A percentile compares a stretch with the other conserved stretches of the same genome.
phyloP scores from a whole-genome alignment of 1,284 basidiomycete genomes.

The Naganishia liquefaciens region DNA sequence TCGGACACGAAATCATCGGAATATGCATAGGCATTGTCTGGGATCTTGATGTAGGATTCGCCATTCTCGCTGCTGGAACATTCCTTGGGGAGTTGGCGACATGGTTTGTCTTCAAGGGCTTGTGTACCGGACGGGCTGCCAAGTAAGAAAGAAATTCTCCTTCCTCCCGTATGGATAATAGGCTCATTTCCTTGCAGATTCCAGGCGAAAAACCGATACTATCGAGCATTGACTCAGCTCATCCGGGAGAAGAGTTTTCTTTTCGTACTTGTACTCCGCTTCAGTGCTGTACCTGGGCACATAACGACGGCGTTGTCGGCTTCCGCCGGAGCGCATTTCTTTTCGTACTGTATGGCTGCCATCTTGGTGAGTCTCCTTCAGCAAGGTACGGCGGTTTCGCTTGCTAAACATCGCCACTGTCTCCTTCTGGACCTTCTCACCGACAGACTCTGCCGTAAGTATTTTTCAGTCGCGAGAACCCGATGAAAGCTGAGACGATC shows the following conservation, averaged over 20 bases:
- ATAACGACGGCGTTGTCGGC: conserved; percentile 49
- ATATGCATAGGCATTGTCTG: conserved; percentile 48
- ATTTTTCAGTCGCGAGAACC: background rate
- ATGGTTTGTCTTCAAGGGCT: conserved; percentile 50
- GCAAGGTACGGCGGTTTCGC: no score
- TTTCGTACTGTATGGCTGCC: conserved; percentile 47
- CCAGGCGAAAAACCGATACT: conserved; percentile 49
- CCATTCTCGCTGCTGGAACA: conserved; percentile 48
- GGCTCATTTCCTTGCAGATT: conserved; percentile 36
- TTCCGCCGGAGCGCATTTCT: conserved; percentile 48
- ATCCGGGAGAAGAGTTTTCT: conserved; percentile 52
- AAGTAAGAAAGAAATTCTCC: conserved; percentile 38
- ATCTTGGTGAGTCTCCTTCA: conserved; percentile 33
- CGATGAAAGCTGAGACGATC: background rate
- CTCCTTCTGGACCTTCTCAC: background rate
- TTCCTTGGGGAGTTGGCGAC: conserved; percentile 49
- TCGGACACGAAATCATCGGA: conserved; percentile 43
- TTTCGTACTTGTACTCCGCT: conserved; percentile 49
- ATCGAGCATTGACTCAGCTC: conserved; percentile 45
- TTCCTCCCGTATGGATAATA: background rate
- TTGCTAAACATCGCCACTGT: no score
- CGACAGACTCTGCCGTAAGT: background rate
- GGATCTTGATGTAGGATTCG: conserved; percentile 47
- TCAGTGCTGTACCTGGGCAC: conserved; percentile 50
- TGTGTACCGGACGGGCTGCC: conserved; percentile 43